A percentile compares a stretch with the other conserved stretches of the same genome.
Conservation (phyloP, 495 filamentous ascomycete genomes). For the Penicillium desertorum region DNA sequence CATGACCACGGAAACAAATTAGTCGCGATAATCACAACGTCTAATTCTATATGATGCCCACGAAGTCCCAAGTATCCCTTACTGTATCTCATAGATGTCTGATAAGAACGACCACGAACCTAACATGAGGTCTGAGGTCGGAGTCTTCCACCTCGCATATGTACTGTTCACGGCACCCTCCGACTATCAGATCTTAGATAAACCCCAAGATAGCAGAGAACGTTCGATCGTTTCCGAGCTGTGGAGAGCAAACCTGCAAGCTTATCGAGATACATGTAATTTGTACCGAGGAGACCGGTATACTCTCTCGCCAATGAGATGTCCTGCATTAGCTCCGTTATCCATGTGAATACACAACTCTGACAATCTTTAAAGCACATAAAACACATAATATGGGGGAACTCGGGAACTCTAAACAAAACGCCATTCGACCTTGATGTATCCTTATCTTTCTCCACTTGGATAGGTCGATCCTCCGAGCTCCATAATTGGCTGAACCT, state of each 20-base stretch:
- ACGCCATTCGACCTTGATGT: not conserved
- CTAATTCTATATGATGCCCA: not conserved
- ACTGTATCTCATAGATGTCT: not conserved
- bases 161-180: conserved; percentile 6
- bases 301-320: not conserved
- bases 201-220: conserved; percentile 7
- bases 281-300: not conserved
- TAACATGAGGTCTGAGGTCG: not conserved
- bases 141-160: conserved; percentile 7
- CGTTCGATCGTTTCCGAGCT: not conserved
- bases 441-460: not conserved
- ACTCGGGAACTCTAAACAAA: not conserved
- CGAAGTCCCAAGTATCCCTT: not conserved
- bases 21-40: not conserved
- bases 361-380: not conserved
- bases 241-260: not conserved
- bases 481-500: no score
- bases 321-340: not conserved
- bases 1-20: not conserved
- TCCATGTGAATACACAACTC: not conserved
- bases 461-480: no score
- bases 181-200: conserved; percentile 9
- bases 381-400: not conserved
- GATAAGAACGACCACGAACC: not conserved
- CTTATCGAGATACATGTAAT: not conserved